phyloP scores from a whole-genome alignment of 2,329 filamentous ascomycete species.

The Ophiostoma sp. region DNA sequence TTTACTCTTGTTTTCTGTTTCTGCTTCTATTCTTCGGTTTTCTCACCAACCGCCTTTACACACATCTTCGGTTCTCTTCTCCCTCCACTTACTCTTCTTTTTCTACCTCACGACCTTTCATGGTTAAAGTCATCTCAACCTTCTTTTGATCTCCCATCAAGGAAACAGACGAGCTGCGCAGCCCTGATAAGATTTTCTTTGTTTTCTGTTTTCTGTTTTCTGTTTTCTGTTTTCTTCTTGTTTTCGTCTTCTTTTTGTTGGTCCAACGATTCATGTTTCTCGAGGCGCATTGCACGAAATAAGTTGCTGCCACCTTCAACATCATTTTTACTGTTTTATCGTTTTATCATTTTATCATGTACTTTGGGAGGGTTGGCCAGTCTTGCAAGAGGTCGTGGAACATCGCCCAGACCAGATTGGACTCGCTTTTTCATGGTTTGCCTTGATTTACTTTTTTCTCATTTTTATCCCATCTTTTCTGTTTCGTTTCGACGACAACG shows the following conservation, averaged over 20 bases:
- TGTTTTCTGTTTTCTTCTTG: constrained; percentile 6
- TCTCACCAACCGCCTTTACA: background rate
- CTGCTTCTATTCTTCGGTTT: background rate
- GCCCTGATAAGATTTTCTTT: constrained; percentile 7
- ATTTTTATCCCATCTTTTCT: constrained; percentile 29
- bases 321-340: constrained; percentile 11
- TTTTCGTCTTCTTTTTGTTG: constrained; percentile 8
- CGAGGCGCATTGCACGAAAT: constrained; percentile 1
- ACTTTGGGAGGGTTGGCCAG: constrained; percentile 24
- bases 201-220: background rate
- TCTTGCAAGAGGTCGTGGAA: constrained; percentile 28
- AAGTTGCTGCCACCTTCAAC: background rate
- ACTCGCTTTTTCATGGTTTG: constrained; percentile 27
- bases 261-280: constrained; percentile 18
- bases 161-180: background rate
- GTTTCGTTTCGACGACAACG: constrained; percentile 21
- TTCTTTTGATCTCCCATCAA: background rate
- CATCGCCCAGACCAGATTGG: constrained; percentile 25
- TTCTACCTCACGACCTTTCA: background rate
- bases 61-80: background rate
- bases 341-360: constrained; percentile 29
- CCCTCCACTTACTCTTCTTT: background rate
- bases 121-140: background rate
- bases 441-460: constrained; percentile 30
- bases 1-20: background rate